Percentiles rank a stretch among this genome's conserved stretches.
Conservation (phyloP, 495 filamentous ascomycete genomes). For the Delitschia confertaspora region DNA sequence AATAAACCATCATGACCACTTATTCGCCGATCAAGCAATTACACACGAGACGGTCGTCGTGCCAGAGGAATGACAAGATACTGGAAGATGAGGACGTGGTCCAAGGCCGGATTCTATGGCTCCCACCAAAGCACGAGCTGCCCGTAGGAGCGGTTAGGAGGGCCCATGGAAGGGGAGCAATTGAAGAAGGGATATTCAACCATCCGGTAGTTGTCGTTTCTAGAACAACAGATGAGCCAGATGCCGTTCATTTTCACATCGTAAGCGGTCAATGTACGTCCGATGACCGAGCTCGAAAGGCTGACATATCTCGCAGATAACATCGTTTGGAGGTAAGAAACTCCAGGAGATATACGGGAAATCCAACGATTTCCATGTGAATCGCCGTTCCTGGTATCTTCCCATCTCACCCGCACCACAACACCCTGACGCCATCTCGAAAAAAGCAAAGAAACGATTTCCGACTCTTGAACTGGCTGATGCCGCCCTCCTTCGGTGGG, state of each 20-base stretch:
- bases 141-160: constrained; percentile 15
- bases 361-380: constrained; percentile 22
- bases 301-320: constrained; percentile 17
- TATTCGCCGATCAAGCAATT: constrained; percentile 1
- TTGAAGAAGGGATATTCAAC: constrained; percentile 25
- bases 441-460: constrained; percentile 19
- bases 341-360: constrained; percentile 26
- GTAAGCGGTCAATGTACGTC: constrained; percentile 3
- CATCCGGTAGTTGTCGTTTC: constrained; percentile 24
- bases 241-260: constrained; percentile 23
- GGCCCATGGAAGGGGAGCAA: constrained; percentile 23
- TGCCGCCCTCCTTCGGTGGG: constrained; percentile 17
- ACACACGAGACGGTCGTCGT: constrained; percentile 5
- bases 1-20: too few species aligned
- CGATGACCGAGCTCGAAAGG: not conserved
- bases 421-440: constrained; percentile 24
- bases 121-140: constrained; percentile 20
- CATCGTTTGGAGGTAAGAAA: constrained; percentile 25
- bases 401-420: constrained; percentile 18
- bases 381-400: constrained; percentile 20
- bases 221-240: constrained; percentile 8
- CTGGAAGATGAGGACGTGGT: constrained; percentile 18
- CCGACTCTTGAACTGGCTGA: constrained; percentile 11
- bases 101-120: constrained; percentile 20
- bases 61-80: constrained; percentile 2